Conservation (phyloP, 192 early-diverging fungal genomes). For the Coemansia sp. region DNA sequence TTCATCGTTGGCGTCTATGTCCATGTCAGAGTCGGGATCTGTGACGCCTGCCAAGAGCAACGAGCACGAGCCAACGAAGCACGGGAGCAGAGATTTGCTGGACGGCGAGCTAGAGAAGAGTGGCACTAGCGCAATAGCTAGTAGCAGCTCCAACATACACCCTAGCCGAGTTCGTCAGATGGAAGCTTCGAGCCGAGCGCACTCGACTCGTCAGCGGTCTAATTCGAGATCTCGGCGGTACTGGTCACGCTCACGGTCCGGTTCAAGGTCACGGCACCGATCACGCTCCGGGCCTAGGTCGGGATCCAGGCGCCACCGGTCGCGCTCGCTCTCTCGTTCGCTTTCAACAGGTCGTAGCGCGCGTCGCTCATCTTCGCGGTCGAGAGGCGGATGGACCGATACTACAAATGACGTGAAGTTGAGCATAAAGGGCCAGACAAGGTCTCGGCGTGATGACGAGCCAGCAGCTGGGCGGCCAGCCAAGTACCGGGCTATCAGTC, state of each 20-base stretch:
- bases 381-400: background rate
- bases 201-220: background rate
- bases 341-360: background rate
- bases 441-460: constrained; percentile 19
- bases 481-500: constrained; percentile 27
- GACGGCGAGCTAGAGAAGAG: background rate
- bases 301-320: background rate
- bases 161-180: background rate
- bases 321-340: constrained; percentile 6
- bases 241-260: background rate
- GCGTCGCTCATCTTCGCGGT: background rate
- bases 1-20: background rate
- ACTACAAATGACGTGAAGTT: background rate
- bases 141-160: background rate
- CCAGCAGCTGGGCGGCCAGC: background rate
- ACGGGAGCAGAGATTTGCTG: background rate
- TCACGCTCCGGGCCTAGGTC: no score
- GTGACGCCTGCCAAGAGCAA: background rate
- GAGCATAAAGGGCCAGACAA: constrained; percentile 43
- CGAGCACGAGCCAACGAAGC: background rate
- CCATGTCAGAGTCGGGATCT: background rate
- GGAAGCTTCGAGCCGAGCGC: background rate
- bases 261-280: background rate
- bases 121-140: background rate
- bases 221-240: background rate